Base-by-base conservation (phyloP, 2,329 filamentous ascomycete species). In the Chaetoscypha palmicola region DNA sequence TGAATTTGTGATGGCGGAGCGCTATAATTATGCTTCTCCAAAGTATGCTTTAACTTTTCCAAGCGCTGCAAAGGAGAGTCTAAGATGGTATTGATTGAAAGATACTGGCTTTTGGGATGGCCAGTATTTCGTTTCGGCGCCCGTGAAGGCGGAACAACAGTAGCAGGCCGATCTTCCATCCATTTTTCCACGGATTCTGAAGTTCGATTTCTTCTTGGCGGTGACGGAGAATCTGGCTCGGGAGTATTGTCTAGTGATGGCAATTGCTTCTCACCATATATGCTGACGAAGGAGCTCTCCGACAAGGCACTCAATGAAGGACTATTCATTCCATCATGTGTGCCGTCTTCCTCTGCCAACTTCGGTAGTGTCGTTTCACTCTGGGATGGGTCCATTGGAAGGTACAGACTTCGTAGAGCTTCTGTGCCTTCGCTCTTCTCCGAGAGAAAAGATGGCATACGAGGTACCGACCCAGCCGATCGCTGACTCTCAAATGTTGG, bases 391-490 rank as follows among this genome's bases (percentile, higher is more conserved):
- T 64, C 65, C 21, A 41, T 42, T 9, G 70, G 70, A 11, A 58
- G 43, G 41, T 81, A 79, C 5, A 81, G 70, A 45, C 72, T 78
- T 39, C 78, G 71, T 39, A 83, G 62, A 46, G 79, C 79, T 54
- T 79, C 76, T 0, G 77, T 79, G 16, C 71, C 72, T 48, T 75
- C 74, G 53, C 68, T 79, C 22, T 63, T 66, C 14, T 82, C 79
- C 0, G 77, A 81, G 7, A 83, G 55, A 52, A 82, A 83, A 46
- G 78, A 82, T 1, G 79, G 79, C 76, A 82, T 79, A 9, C 76
- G 71, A 7, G 67, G 66, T 39, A 82, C 63, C 7, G 56, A 56
- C n/a, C 45, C 41, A 28, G 45, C 17, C 5, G 19, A 23, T 19
- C 23, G 14, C 41, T 19, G 30, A 14, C 20, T 20, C 23, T 41